Conservation (phyloP, 768 basidiomycete species). For the Phlegmacium glaucopus region DNA sequence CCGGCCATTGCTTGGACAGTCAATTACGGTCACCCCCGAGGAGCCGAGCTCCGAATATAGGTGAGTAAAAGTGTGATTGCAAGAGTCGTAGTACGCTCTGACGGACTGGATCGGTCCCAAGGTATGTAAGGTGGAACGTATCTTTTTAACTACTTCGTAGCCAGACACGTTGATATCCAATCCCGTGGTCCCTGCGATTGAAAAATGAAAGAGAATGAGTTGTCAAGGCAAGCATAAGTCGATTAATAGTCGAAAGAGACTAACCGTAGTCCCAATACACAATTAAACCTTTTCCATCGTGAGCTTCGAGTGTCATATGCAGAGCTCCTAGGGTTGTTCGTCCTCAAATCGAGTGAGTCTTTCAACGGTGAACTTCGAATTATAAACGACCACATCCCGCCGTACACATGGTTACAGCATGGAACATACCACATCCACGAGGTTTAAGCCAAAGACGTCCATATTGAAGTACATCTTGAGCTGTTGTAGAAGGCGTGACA, state of each 20-base stretch:
- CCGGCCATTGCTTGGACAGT: constrained; percentile 27
- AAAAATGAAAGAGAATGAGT: background rate
- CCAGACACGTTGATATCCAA: constrained; percentile 12
- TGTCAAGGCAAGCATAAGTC: background rate
- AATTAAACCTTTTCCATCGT: constrained; percentile 9
- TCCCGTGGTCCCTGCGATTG: constrained; percentile 14
- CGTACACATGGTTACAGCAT: background rate
- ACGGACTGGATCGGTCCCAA: constrained; percentile 21
- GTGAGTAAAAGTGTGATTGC: constrained; percentile 2
- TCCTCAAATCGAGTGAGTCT: background rate
- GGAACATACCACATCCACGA: constrained; percentile 3
- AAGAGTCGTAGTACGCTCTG: constrained; percentile 21
- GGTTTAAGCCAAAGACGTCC: background rate
- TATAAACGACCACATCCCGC: background rate
- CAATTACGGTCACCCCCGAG: constrained; percentile 28
- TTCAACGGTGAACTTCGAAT: background rate
- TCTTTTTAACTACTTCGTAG: constrained; percentile 21
- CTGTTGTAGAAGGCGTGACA: background rate
- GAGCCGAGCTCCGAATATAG: constrained; percentile 27
- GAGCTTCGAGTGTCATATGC: background rate
- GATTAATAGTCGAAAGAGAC: constrained; percentile 1
- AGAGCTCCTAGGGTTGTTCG: background rate
- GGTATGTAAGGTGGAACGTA: constrained; percentile 14
- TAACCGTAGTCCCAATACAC: constrained; percentile 28
- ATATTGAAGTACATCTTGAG: background rate